phyloP scores from a whole-genome alignment of 2,329 filamentous ascomycete genomes.

The Alternaria sp. region DNA sequence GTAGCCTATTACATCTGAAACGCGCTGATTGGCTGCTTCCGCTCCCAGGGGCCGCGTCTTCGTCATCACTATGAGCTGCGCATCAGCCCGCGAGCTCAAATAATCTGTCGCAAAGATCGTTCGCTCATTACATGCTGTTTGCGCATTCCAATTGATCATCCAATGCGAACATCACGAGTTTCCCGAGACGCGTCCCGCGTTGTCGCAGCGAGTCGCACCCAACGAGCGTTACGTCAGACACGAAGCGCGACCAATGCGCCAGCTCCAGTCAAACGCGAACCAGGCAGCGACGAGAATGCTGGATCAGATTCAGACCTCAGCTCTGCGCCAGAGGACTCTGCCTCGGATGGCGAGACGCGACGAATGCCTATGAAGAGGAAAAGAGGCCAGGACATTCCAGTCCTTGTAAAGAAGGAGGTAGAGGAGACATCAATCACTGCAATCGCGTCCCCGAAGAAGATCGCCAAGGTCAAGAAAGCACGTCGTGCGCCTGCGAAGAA shows the following conservation, averaged over 20 bases:
- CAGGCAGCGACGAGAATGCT: conserved; percentile 6
- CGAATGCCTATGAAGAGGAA: conserved; percentile 55
- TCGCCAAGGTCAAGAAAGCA: conserved; percentile 38
- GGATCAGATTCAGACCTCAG: conserved; percentile 42
- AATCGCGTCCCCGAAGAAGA: conserved; percentile 34
- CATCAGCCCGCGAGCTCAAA: neutral
- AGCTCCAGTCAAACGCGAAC: conserved; percentile 23
- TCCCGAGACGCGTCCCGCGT: conserved; percentile 46
- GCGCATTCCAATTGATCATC: neutral
- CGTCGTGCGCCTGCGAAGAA: conserved; percentile 49
- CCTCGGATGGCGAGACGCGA: conserved; percentile 29
- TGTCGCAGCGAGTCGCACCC: conserved; percentile 36
- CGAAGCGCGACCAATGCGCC: conserved; percentile 32
- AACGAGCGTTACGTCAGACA: conserved; percentile 41
- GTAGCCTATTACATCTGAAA: neutral
- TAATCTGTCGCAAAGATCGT: neutral
- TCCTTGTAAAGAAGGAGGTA: conserved; percentile 43
- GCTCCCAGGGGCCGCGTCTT: neutral
- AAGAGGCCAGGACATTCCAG: conserved; percentile 44
- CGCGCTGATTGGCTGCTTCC: neutral
- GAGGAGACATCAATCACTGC: conserved; percentile 25
- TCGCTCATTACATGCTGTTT: neutral
- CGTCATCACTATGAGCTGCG: neutral
- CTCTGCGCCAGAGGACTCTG: conserved; percentile 34
- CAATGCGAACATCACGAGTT: conserved; percentile 49